Percentiles rank a stretch among this genome's conserved stretches.
These are phyloP conservation scores for Nothophaeocryptopus gaeumannii DNA, from an alignment of 2,329 filamentous ascomycete genomes.

Conservation along the genomic window DNA sequence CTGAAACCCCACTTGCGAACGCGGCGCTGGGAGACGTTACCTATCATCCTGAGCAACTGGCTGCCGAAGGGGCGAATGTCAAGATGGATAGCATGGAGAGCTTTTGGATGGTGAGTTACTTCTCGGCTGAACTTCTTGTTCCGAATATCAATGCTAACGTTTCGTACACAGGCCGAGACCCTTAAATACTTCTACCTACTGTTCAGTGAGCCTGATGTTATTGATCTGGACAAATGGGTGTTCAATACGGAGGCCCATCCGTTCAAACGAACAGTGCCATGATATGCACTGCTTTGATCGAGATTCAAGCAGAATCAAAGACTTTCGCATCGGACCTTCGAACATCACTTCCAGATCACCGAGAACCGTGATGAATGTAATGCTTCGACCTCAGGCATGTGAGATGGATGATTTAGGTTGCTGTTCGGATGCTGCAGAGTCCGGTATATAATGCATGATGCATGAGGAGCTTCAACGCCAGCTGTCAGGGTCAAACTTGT, in stretches of 20 bases:
- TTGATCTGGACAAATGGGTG: constrained; percentile 49
- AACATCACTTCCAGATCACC: too few relatives aligned
- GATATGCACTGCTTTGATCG: constrained; percentile 1
- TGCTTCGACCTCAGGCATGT: too few relatives aligned
- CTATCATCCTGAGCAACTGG: constrained; percentile 35
- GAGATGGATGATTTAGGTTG: too few relatives aligned
- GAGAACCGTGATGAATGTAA: too few relatives aligned
- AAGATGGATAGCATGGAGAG: constrained; percentile 48
- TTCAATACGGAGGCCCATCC: constrained; percentile 53
- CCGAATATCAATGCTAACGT: neutral
- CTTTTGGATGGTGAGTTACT: constrained; percentile 38
- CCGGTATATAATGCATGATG: too few relatives aligned
- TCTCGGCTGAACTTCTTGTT: neutral
- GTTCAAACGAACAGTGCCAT: constrained; percentile 34
- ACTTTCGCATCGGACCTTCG: too few relatives aligned
- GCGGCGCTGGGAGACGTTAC: constrained; percentile 46
- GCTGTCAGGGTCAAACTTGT: too few relatives aligned
- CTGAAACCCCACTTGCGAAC: constrained; percentile 46
- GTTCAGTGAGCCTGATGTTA: constrained; percentile 43
- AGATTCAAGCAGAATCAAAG: too few relatives aligned
- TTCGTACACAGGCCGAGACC: constrained; percentile 42
- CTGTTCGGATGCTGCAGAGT: too few relatives aligned
- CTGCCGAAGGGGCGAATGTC: constrained; percentile 27
- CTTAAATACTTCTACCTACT: constrained; percentile 51
- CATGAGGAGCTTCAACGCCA: too few relatives aligned